Percentiles rank a stretch among this genome's conserved stretches.
Evolutionary conservation across 306 rosid species (phyloP).

Genomic region (Dalbergia oliveri): DNA sequence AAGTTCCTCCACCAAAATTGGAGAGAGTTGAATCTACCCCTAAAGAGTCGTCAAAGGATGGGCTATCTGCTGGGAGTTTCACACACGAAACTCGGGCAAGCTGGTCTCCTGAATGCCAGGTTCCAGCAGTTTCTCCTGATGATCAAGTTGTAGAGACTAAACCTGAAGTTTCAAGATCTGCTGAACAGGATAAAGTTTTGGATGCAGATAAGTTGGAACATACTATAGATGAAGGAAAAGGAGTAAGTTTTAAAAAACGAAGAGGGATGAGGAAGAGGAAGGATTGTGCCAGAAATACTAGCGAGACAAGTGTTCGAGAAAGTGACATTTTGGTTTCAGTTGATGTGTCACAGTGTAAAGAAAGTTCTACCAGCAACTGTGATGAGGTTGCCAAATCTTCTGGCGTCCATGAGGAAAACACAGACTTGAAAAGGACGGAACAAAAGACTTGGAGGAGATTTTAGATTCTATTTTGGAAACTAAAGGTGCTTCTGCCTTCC

Average conservation of each 20-base stretch:
- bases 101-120: conserved; percentile 56
- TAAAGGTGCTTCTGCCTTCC: conserved; percentile 64
- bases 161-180: conserved; percentile 53
- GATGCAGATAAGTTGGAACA: conserved; percentile 47
- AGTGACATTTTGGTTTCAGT: conserved; percentile 56
- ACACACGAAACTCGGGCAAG: conserved; percentile 61
- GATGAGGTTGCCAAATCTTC: conserved; percentile 61
- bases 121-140: conserved; percentile 51
- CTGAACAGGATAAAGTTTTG: conserved; percentile 39
- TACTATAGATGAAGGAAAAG: conserved; percentile 44
- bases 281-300: conserved; percentile 55
- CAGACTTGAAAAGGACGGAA: conserved; percentile 48
- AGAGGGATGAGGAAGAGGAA: conserved; percentile 87
- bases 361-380: conserved; percentile 61
- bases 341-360: conserved; percentile 52
- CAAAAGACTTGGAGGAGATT: conserved; percentile 54
- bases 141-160: conserved; percentile 51
- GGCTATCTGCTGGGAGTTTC: conserved; percentile 88
- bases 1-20: conserved; percentile 47
- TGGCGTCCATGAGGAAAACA: conserved; percentile 47
- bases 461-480: conserved; percentile 54
- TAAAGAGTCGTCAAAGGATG: conserved; percentile 65
- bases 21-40: conserved; percentile 54
- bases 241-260: conserved; percentile 54
- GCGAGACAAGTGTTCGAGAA: conserved; percentile 65